A percentile compares a stretch with the other conserved stretches of the same genome.
These are phyloP conservation scores for Pisolithus thermaeus DNA, from an alignment of 1,284 basidiomycete genomes.

Conservation along the genomic window DNA sequence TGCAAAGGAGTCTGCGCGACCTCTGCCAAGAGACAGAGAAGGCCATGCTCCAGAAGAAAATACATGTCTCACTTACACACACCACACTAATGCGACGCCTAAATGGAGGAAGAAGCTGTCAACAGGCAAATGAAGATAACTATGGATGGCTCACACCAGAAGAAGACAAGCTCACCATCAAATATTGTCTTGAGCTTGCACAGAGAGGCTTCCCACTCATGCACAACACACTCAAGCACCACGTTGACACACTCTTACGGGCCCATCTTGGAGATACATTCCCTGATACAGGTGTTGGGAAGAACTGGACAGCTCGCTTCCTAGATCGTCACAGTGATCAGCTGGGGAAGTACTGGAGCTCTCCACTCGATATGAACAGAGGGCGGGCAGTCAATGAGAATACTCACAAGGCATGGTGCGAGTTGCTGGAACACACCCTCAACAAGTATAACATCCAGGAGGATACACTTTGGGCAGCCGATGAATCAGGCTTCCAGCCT, in stretches of 20 bases:
- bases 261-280: neutral
- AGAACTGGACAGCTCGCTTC: neutral
- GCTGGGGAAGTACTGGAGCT: neutral
- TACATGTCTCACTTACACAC: neutral
- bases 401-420: no score
- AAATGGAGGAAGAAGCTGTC: slow-evolving; percentile 2
- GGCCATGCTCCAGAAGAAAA: neutral
- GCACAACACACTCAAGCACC: neutral
- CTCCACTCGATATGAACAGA: neutral
- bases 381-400: no score
- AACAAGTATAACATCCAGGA: neutral
- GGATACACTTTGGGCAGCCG: slow-evolving; percentile 2
- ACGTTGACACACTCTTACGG: neutral
- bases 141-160: slow-evolving; percentile 3
- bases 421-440: neutral
- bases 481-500: slow-evolving; percentile 22
- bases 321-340: neutral
- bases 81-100: neutral
- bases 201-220: slow-evolving; percentile 3
- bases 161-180: slow-evolving; percentile 1
- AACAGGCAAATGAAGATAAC: slow-evolving; percentile 2
- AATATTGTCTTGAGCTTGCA: slow-evolving; percentile 5
- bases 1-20: no score
- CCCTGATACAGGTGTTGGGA: neutral
- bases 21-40: no score